A percentile compares a stretch with the other conserved stretches of the same genome.
Evolutionary conservation across 805 yeast genomes (phyloP).

Genomic region (Millerozyma miso): DNA sequence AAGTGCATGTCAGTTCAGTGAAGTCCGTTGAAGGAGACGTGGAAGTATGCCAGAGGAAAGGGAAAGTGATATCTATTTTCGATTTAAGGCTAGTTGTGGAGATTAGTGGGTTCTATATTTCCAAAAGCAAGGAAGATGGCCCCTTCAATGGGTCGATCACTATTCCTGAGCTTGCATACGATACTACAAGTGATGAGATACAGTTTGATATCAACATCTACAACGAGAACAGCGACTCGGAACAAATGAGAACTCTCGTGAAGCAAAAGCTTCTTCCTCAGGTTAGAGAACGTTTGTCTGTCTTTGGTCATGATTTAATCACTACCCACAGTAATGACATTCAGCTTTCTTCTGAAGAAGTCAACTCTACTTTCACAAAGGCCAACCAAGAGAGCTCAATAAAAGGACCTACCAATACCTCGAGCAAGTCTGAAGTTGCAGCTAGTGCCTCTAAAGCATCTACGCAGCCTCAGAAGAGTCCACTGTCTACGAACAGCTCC

Average conservation of each 20-base stretch:
- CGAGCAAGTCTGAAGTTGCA: conserved; percentile 3
- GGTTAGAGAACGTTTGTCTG: conserved; percentile 53
- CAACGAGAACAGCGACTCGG: conserved; percentile 45
- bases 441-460: conserved; percentile 9
- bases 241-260: conserved; percentile 49
- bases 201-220: conserved; percentile 75
- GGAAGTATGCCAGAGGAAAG: conserved; percentile 95
- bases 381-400: conserved; percentile 40
- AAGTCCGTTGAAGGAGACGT: conserved; percentile 87
- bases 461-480: conserved; percentile 5
- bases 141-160: conserved; percentile 67
- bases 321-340: conserved; percentile 76
- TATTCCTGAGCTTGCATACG: conserved; percentile 92
- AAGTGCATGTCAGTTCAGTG: conserved; percentile 39
- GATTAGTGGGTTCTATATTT: conserved; percentile 42
- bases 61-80: conserved; percentile 88
- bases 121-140: conserved; percentile 23
- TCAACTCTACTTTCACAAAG: conserved; percentile 36
- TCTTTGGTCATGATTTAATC: conserved; percentile 78
- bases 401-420: conserved; percentile 19
- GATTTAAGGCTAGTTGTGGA: conserved; percentile 67
- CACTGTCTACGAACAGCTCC: conserved; percentile 12
- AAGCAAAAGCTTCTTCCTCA: conserved; percentile 60
- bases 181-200: conserved; percentile 77
- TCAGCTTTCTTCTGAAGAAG: conserved; percentile 58